Percentiles rank a stretch among this genome's conserved stretches.
phyloP scores from a whole-genome alignment of 1,284 basidiomycete species.

The Cryptococcus deneoformans region DNA sequence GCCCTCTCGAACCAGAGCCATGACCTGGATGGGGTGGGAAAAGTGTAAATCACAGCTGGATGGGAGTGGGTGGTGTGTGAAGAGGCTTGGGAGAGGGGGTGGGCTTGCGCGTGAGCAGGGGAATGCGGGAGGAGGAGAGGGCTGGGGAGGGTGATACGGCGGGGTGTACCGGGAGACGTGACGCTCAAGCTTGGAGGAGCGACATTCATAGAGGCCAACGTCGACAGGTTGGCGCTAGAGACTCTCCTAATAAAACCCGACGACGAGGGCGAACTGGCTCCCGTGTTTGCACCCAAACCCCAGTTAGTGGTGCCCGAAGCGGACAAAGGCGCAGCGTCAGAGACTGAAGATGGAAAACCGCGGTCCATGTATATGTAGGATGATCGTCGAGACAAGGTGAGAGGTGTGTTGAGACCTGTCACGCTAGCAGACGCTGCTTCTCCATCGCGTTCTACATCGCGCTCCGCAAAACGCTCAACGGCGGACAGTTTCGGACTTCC shows the following conservation, averaged over 20 bases:
- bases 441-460: constrained; percentile 4
- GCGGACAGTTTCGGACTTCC: constrained; percentile 19
- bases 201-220: neutral
- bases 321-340: too few species aligned
- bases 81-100: neutral
- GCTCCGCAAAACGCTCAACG: neutral
- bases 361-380: constrained; percentile 31
- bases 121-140: neutral
- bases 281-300: neutral
- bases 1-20: constrained; percentile 18
- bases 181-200: neutral
- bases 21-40: neutral
- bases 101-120: neutral
- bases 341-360: too few species aligned
- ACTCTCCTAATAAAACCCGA: constrained; percentile 8
- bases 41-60: neutral
- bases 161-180: neutral
- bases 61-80: neutral
- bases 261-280: neutral
- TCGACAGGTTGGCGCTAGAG: constrained; percentile 15
- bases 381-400: constrained; percentile 33
- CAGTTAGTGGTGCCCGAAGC: too few species aligned
- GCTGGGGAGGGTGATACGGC: neutral
- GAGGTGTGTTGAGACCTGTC: constrained; percentile 12
- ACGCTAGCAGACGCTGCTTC: neutral